Evolutionary conservation across 202 grass and related monocot genomes (phyloP), one percentile per base, ranked within the genome.

Genomic region (Alloteropsis angusta): DNA sequence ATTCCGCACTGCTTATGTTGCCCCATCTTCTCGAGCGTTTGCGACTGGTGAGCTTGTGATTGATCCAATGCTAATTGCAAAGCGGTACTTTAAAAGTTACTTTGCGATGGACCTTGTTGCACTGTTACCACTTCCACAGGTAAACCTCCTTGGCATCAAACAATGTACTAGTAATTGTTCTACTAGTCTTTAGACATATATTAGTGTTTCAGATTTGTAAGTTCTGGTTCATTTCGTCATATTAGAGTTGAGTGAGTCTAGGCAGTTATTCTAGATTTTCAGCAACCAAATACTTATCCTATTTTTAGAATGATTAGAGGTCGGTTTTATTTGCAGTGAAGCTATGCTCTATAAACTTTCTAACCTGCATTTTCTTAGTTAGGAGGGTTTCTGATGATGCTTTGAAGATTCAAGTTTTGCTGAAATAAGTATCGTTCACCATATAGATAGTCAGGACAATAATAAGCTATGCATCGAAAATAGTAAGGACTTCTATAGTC

Each of bases 81-180:
- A 15, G 41, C 81, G 81, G 14, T 98, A 98, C 75, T 58, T 98
- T 17, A 87, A 48, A 71, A 88, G 83, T 64, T 93, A 87, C 73
- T 95, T 98, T 64, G 5, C 76, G 7, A 81, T 92, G 84, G 95
- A 98, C 68, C 71, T 95, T 19, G 66, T 94, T 76, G 87, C 95
- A 6, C 61, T 98, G 77, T 63, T 98, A 68, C 95, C 95, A 22
- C 85, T 98, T 78, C 92, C 95, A 76, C 95, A 98, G 95, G 95
- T 98, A 84, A 41, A 71, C 12, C 15, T 3, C 19, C 23, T 32
- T 60, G 43, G 45, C 45, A 28, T 71, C 36, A 75, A 45, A 17
- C n/a, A 35, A 39, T 47, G 37, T 19, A 10, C 23, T 70, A 22
- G 5, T 74, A 9, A 23, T 42, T 39, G 67, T 49, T 60, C 1